Conservation (phyloP, 306 rosid species). For the Castanospermum australe region DNA sequence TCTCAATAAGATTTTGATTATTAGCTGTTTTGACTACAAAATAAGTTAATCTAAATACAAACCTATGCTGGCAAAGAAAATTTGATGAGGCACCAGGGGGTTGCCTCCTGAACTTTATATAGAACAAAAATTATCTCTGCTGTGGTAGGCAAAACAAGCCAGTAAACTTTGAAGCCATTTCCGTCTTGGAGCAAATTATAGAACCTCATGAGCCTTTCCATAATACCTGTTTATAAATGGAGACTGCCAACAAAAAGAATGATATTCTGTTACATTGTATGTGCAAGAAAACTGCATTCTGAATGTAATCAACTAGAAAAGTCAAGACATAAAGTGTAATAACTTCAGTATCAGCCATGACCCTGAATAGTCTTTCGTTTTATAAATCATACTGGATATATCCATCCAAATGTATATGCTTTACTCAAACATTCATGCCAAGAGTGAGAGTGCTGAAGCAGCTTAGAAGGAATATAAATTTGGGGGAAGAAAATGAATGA, state of each 20-base stretch:
- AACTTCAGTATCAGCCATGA: background rate
- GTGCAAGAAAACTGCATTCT: background rate
- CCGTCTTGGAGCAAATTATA: conserved; percentile 39
- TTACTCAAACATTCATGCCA: background rate
- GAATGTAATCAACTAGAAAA: conserved; percentile 8
- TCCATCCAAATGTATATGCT: background rate
- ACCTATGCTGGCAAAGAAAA: conserved; percentile 5
- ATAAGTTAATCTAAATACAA: no score
- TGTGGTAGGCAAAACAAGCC: conserved; percentile 22
- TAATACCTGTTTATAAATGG: conserved; percentile 83
- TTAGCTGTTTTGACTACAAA: no score
- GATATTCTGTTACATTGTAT: background rate
- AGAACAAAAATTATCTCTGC: background rate
- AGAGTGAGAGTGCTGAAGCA: background rate
- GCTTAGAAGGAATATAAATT: background rate
- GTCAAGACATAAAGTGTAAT: background rate
- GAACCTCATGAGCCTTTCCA: conserved; percentile 86
- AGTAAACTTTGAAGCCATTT: background rate
- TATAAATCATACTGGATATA: background rate
- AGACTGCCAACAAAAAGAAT: conserved; percentile 52
- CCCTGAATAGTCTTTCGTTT: background rate
- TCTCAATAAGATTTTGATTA: no score
- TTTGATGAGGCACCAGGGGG: conserved; percentile 39
- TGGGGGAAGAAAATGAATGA: background rate
- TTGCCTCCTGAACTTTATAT: conserved; percentile 39